Conservation (phyloP, 805 yeast genomes). For the Kuraishia cidri region DNA sequence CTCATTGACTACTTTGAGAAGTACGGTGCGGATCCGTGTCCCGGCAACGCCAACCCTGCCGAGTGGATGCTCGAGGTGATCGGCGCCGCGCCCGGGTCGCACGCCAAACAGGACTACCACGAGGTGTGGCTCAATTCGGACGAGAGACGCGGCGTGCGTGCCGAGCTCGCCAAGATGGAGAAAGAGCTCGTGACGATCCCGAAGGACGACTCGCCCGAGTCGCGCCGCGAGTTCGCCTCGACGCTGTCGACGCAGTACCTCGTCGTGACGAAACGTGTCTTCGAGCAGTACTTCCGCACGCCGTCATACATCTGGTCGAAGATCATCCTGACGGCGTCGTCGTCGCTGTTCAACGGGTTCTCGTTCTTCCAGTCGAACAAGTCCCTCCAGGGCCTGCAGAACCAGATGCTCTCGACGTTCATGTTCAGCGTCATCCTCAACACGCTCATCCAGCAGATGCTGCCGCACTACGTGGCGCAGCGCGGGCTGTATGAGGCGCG, state of each 20-base stretch:
- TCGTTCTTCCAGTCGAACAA: conserved; percentile 58
- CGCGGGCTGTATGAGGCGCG: conserved; percentile 64
- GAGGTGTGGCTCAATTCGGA: conserved; percentile 71
- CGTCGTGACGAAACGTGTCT: conserved; percentile 40
- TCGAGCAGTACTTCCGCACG: conserved; percentile 58
- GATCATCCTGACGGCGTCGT: conserved; percentile 37
- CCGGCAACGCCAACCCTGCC: conserved; percentile 67
- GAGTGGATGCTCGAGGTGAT: conserved; percentile 90
- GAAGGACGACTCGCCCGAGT: conserved; percentile 19
- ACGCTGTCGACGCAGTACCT: conserved; percentile 27
- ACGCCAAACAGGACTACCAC: conserved; percentile 61
- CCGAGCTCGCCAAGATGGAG: conserved; percentile 60
- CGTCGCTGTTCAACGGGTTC: conserved; percentile 60
- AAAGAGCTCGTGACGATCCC: conserved; percentile 35
- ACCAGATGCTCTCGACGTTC: conserved; percentile 72
- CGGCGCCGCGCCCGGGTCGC: conserved; percentile 78
- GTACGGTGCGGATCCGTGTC: conserved; percentile 60
- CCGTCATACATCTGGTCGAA: conserved; percentile 53
- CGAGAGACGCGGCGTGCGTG: conserved; percentile 49
- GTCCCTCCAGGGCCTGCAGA: conserved; percentile 65
- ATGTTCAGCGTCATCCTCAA: conserved; percentile 53
- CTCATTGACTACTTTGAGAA: conserved; percentile 59
- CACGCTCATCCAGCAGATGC: conserved; percentile 51
- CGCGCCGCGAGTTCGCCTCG: conserved; percentile 33
- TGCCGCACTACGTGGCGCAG: conserved; percentile 53